Base-by-base conservation (phyloP, 2,329 filamentous ascomycete genomes). In the Paecilomyces sp. region DNA sequence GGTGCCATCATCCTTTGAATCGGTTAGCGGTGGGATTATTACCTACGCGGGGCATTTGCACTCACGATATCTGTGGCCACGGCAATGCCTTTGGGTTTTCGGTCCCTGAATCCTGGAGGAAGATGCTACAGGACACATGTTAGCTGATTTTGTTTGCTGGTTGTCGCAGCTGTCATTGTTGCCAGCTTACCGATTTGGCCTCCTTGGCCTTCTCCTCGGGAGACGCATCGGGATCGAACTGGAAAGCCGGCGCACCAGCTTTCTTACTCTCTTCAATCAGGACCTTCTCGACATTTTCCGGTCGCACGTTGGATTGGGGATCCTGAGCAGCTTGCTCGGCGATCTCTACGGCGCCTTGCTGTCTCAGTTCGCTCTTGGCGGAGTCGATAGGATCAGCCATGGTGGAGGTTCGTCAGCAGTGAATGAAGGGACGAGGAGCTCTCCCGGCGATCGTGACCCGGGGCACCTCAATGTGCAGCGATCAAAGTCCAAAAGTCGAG, bases 181-280 rank as follows among this genome's bases (percentile, higher is more conserved):
- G 15, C 22, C 13, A 54, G 82, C 88, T 68, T 82, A 96, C 91
- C 71, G 87, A 84, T 81, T 83, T 81, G 24, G 89, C 88, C 72
- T 92, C 90, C 33, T 88, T 88, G 62, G 84, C 88, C 80, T 99
- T 99, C 75, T 96, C 83, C 72, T 92, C 90, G 0, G 88, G 83
- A 52, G 83, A 88, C 51, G 92, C 92, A 79, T 96, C 79, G 0
- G 94, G 91, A 71, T 99, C 84, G 77, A 97, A 99, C 63, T 87
- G 85, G 72, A 90, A 94, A 64, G 91, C 92, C 31, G 88, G 79
- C 25, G 89, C 85, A 51, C 94, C 94, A 12, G 88, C 90, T 68
- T 89, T 88, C 69, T 83, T 85, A 66, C 90, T 91, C 74, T 96
- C 87, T 58, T 90, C 81, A 28, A 96, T 82, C 55, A 97, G 83